Evolutionary conservation across 78 protist species (phyloP).

Genomic region (Dictyostelium citrinum): DNA sequence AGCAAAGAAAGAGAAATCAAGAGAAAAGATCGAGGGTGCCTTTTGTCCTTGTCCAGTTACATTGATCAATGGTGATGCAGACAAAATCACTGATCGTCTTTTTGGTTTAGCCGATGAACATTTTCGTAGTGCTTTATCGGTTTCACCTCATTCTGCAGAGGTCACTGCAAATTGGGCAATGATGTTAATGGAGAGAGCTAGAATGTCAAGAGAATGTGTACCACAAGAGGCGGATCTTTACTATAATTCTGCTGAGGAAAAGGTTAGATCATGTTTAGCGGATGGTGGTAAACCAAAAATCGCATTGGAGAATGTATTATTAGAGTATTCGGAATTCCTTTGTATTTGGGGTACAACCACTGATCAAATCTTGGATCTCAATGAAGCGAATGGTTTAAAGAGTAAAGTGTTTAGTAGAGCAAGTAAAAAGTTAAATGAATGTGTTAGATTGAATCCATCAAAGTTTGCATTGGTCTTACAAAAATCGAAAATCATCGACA

Average conservation of each 20-base stretch:
- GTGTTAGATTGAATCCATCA: slow-evolving; percentile 50
- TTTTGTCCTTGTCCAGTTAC: slow-evolving; percentile 1
- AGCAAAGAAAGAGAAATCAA: slow-evolving; percentile 47
- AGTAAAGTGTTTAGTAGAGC: slow-evolving; percentile 46
- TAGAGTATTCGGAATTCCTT: slow-evolving; percentile 62
- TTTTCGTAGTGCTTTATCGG: slow-evolving; percentile 40
- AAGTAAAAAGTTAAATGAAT: slow-evolving; percentile 21
- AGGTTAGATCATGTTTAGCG: slow-evolving; percentile 16
- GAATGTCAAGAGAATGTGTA: slow-evolving; percentile 33
- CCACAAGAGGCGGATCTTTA: slow-evolving; percentile 37
- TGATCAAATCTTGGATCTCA: slow-evolving; percentile 27
- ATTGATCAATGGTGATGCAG: not conserved
- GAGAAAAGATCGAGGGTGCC: slow-evolving; percentile 22
- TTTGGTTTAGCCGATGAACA: slow-evolving; percentile 58
- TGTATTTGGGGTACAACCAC: slow-evolving; percentile 48
- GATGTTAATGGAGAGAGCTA: slow-evolving; percentile 66
- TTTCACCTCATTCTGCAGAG: slow-evolving; percentile 63
- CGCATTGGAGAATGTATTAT: slow-evolving; percentile 52
- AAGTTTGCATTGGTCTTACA: slow-evolving; percentile 39
- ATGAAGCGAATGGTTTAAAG: slow-evolving; percentile 58
- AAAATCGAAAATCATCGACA: slow-evolving; percentile 42
- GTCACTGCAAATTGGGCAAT: slow-evolving; percentile 65
- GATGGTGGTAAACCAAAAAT: slow-evolving; percentile 75
- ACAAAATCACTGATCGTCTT: slow-evolving; percentile 52
- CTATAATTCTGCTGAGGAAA: slow-evolving; percentile 58